A percentile compares a stretch with the other conserved stretches of the same genome.
Evolutionary conservation across 1,284 basidiomycete species (phyloP).

Genomic region (Cryptococcus jaspeensis): DNA sequence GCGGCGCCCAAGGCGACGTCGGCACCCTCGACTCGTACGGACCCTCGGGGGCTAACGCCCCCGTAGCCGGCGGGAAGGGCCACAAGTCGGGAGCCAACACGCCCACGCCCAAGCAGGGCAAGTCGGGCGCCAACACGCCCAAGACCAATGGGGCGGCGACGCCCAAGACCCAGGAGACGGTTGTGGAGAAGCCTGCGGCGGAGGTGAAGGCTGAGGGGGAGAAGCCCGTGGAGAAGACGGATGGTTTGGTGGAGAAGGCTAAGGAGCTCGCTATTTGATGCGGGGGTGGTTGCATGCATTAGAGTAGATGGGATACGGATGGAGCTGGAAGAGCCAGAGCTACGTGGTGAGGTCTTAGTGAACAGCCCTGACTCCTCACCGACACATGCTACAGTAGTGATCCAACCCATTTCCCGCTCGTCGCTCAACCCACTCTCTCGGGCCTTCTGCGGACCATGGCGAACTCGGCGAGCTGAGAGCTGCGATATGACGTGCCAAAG

Average conservation of each 20-base stretch:
- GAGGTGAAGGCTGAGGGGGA: neutral
- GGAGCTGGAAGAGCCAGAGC: neutral
- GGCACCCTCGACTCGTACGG: constrained; percentile 37
- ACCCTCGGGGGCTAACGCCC: constrained; percentile 30
- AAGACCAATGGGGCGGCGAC: neutral
- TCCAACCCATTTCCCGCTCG: too few relatives aligned
- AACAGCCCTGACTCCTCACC: too few relatives aligned
- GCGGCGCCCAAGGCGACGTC: constrained; percentile 44
- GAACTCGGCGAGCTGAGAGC: too few relatives aligned
- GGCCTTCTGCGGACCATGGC: too few relatives aligned
- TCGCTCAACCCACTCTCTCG: too few relatives aligned
- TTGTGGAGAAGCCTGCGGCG: neutral
- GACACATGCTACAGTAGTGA: too few relatives aligned
- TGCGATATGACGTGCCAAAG: too few relatives aligned
- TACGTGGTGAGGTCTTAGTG: too few relatives aligned
- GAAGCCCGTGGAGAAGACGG: neutral
- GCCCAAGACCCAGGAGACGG: neutral
- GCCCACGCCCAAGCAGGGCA: constrained; percentile 8
- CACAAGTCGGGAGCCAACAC: constrained; percentile 14
- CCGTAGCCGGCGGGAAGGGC: constrained; percentile 2
- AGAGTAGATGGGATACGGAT: neutral
- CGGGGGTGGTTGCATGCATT: neutral
- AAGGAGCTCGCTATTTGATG: neutral
- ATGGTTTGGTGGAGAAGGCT: neutral
- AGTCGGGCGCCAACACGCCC: neutral